Evolutionary conservation across 345 rosid species (phyloP), one percentile per base, ranked within the genome.

Genomic region (Lepidium africanum): DNA sequence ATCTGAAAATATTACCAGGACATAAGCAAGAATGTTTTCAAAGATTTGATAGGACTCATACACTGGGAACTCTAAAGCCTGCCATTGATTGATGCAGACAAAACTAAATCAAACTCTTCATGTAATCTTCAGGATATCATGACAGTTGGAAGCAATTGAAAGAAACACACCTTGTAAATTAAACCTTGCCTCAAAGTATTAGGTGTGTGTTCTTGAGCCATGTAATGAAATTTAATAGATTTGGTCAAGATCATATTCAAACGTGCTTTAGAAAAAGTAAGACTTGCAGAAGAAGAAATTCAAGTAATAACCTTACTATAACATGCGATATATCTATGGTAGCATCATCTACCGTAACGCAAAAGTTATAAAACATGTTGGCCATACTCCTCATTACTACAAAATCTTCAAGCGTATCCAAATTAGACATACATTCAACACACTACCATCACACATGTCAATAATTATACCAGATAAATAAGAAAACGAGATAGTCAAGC

Each of bases 161-260:
- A 56, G 40, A 65, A 61, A 69, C 47, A 61, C 47, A 60, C 97
- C 96, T 90, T 86, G 65, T 92, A 92, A 77, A 92, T 88, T 51
- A 92, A 79, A 43, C 90, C 98, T 76, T 92, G 98, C 77, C 98
- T 87, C 56, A 92, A 64, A 59, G 96, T 90, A 80, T 90, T 92
- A 4, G 96, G 96, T 56, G 90, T 83, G 70, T 92, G 98, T 81
- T 92, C 98, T 77, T 92, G 96, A 3, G 96, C 98, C 83, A 96
- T 89, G 82, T 58, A 54, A 76, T 35, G 56, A 67, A 73, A 65
- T 43, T 41, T 32, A 30, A 52, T 3, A 37, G 30, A 59, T 51
- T 58, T 40, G 56, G 60, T 63, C 48, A 76, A 49, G 46, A 37
- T 19, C 68, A 49, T 19, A 56, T 21, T 36, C 7, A 35, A 69